phyloP scores from a whole-genome alignment of 2,329 filamentous ascomycete species.

The Nigrospora osmanthi region DNA sequence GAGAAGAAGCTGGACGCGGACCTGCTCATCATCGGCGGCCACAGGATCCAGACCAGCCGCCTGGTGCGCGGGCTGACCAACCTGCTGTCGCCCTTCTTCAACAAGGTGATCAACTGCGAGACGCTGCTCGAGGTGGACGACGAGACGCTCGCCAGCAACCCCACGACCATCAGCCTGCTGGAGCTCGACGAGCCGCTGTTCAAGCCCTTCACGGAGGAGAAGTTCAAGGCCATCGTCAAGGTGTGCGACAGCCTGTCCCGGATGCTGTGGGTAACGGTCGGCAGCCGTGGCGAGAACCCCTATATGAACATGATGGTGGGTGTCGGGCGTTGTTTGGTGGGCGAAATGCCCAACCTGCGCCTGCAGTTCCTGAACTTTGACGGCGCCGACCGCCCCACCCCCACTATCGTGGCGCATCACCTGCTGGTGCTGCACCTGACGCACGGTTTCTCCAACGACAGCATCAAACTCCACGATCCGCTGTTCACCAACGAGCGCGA shows the following conservation, averaged over 20 bases:
- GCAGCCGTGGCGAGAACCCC: neutral
- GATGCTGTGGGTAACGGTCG: conserved; percentile 1
- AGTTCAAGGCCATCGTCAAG: neutral
- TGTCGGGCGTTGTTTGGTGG: neutral
- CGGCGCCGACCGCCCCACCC: neutral
- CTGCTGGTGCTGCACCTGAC: neutral
- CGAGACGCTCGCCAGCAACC: neutral
- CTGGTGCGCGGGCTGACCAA: neutral
- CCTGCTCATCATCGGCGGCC: conserved; percentile 9
- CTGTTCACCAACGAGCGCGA: neutral
- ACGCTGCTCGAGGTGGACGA: neutral
- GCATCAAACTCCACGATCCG: neutral
- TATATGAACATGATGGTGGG: conserved; percentile 2
- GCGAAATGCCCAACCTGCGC: neutral
- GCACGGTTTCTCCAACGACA: neutral
- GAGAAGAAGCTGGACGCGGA: neutral
- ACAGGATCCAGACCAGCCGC: conserved; percentile 1
- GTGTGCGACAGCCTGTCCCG: neutral
- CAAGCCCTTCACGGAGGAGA: conserved; percentile 2
- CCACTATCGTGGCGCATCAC: neutral
- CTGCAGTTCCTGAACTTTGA: neutral
- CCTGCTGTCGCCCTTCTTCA: neutral
- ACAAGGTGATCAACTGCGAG: neutral
- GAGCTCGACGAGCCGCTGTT: conserved; percentile 21
- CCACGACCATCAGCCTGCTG: conserved; percentile 10